These are phyloP conservation scores for Trypanosoma cruzi DNA, from an alignment of 208 protist genomes.

Conservation along the genomic window DNA sequence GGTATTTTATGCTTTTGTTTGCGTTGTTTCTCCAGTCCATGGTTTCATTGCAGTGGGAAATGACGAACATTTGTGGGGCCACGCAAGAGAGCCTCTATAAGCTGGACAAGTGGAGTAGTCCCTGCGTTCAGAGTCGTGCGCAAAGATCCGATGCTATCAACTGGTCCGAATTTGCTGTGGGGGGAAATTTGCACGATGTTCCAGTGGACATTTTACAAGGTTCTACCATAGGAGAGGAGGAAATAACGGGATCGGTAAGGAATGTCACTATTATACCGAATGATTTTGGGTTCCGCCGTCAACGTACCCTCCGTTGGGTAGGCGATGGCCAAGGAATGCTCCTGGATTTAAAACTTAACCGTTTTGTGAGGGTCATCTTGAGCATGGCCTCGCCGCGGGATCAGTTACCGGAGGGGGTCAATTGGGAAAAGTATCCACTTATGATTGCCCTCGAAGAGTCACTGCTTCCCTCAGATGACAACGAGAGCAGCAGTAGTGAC, in stretches of 20 bases:
- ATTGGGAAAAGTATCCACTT: conserved; percentile 33
- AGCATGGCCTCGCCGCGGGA: conserved; percentile 62
- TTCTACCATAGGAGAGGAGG: not conserved
- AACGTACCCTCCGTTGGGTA: conserved; percentile 63
- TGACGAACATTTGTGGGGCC: conserved; percentile 59
- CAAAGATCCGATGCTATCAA: not conserved
- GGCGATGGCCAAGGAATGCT: conserved; percentile 30
- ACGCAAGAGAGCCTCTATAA: conserved; percentile 36
- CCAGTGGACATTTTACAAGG: conserved; percentile 4
- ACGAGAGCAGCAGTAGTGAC: conserved; percentile 6
- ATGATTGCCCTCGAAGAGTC: conserved; percentile 52
- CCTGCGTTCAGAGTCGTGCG: conserved; percentile 15
- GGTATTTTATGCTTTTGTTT: conserved; percentile 63
- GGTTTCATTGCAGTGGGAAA: conserved; percentile 65
- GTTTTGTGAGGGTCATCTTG: conserved; percentile 61
- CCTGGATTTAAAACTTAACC: conserved; percentile 51
- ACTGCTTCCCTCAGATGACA: conserved; percentile 21
- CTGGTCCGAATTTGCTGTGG: not conserved
- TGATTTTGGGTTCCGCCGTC: not conserved
- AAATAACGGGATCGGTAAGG: not conserved
- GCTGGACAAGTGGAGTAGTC: conserved; percentile 61
- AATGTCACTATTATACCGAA: not conserved
- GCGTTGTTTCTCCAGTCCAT: conserved; percentile 57
- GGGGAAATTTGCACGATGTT: not conserved
- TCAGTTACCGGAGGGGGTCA: conserved; percentile 20